A percentile compares a stretch with the other conserved stretches of the same genome.
phyloP scores from a whole-genome alignment of 352 stramenopile genomes.

The Pythium brachiatum region DNA sequence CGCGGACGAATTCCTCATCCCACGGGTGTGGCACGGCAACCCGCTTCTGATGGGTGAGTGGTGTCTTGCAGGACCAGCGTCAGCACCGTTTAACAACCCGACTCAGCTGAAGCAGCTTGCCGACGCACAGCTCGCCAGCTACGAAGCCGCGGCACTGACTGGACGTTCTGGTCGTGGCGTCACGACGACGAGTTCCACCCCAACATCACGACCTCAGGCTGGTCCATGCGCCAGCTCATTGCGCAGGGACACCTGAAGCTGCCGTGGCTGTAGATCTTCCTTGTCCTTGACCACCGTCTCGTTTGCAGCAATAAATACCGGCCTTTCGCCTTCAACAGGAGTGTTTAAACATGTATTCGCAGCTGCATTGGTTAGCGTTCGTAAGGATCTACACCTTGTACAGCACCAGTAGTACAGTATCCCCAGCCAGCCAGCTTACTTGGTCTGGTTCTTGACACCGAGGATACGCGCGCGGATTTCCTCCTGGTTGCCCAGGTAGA shows the following conservation, averaged over 20 bases:
- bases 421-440: slow-evolving; percentile 29
- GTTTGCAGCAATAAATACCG: too few species aligned
- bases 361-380: neutral
- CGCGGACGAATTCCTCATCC: neutral
- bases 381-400: neutral
- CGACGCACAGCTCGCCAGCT: slow-evolving; percentile 26
- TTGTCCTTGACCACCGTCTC: too few species aligned
- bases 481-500: slow-evolving; percentile 94
- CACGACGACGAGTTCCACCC: neutral
- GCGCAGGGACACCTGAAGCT: neutral
- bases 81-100: slow-evolving; percentile 24
- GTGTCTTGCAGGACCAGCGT: slow-evolving; percentile 29
- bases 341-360: slow-evolving; percentile 1
- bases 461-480: slow-evolving; percentile 96
- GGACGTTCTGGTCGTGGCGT: slow-evolving; percentile 22
- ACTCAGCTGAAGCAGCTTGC: slow-evolving; percentile 25
- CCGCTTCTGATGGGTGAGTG: slow-evolving; percentile 53
- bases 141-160: slow-evolving; percentile 5
- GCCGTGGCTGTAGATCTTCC: neutral
- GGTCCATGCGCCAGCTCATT: neutral
- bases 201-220: neutral
- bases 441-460: slow-evolving; percentile 96
- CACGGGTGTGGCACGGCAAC: slow-evolving; percentile 28
- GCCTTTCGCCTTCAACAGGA: too few species aligned
- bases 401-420: neutral